Evolutionary conservation across 257 asterid genomes (phyloP), one percentile per base, ranked within the genome.

Genomic region (Leptodermis oblonga): DNA sequence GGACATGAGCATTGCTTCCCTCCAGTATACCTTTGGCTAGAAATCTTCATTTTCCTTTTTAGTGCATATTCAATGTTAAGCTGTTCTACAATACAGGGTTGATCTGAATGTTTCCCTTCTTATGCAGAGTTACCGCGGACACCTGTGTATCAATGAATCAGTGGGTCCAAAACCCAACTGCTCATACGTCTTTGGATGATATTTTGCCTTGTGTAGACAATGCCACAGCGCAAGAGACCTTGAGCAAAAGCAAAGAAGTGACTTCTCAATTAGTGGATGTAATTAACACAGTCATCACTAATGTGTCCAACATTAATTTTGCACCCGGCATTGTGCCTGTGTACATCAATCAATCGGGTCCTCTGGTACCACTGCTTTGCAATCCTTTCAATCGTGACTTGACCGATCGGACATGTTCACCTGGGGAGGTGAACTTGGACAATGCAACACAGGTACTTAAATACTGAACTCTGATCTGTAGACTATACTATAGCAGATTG

Each of bases 331-430:
- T 88, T 23, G 85, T 62, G n/a, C 86, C 85, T 2, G 54, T 88
- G 22, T 92, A 92, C 84, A 88, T 75, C 88, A 92, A 92, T 65
- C 98, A 92, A 61, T 92, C 97, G 7, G 98, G 98, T 33, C 98
- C 97, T 0, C 88, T 82, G 58, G 70, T 92, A 62, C 97, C 97
- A 0, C 77, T 41, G 62, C 97, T 92, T 52, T 92, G 98, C 89
- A 90, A 84, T 68, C 97, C 98, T 0, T 87, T 85, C 72, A 73
- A 79, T 53, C 77, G 81, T 0, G 96, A 92, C 77, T 81, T 92
- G 70, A 83, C 83, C 0, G 79, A 86, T 41, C 86, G 97, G 17
- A 65, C 82, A 5, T 88, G 98, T 66, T 13, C 77, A 1, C 59
- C 87, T 0, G 92, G 84, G 48, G 98, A 88, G 78, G 94, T 90